These are phyloP conservation scores for Strobilomyces dryophilus DNA, from an alignment of 768 basidiomycete genomes.

Conservation along the genomic window DNA sequence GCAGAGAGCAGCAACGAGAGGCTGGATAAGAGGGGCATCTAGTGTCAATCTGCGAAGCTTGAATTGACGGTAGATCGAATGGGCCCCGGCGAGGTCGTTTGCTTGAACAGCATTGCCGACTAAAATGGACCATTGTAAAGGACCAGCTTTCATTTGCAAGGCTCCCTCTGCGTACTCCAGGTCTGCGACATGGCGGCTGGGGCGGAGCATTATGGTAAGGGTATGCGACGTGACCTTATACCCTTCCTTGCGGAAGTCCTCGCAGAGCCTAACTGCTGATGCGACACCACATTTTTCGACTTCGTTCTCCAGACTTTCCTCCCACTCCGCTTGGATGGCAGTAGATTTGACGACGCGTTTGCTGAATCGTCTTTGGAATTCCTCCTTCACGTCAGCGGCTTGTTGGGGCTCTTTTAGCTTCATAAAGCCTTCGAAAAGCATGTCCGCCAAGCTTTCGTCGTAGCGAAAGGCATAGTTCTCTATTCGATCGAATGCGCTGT, in stretches of 20 bases:
- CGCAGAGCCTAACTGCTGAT: constrained; percentile 35
- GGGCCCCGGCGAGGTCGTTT: constrained; percentile 37
- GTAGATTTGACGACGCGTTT: constrained; percentile 26
- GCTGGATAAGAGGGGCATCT: constrained; percentile 49
- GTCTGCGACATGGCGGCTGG: constrained; percentile 38
- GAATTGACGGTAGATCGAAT: constrained; percentile 48
- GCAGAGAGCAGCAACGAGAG: constrained; percentile 51
- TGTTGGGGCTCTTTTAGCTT: constrained; percentile 33
- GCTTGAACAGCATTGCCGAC: constrained; percentile 46
- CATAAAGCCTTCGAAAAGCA: constrained; percentile 42
- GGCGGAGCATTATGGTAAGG: constrained; percentile 40
- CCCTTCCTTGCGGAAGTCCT: constrained; percentile 28
- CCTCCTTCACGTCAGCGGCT: constrained; percentile 36
- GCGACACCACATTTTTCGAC: constrained; percentile 32
- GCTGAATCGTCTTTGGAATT: constrained; percentile 35
- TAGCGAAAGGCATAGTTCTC: constrained; percentile 40
- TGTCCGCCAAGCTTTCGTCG: constrained; percentile 37
- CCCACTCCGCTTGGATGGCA: constrained; percentile 28
- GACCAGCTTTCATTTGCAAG: constrained; percentile 38
- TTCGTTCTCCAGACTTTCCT: constrained; percentile 26
- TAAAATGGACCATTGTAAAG: constrained; percentile 51
- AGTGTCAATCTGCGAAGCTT: constrained; percentile 41
- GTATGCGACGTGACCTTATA: constrained; percentile 31
- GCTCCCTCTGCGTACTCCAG: constrained; percentile 39
- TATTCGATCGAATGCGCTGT: constrained; percentile 45